Evolutionary conservation across 805 yeast genomes (phyloP).

Genomic region (Debaryomyces tyrocola): DNA sequence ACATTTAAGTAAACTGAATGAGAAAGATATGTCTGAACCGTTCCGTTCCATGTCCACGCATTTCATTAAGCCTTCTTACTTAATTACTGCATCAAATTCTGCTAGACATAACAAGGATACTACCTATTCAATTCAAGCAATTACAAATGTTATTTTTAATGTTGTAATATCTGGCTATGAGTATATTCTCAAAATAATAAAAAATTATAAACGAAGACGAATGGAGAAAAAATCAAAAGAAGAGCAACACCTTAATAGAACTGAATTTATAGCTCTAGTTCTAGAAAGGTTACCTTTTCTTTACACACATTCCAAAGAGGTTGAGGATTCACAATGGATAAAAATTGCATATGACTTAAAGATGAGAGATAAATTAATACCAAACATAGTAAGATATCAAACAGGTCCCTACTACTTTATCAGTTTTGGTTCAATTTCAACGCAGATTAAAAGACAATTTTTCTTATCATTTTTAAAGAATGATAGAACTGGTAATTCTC

Average conservation of each 20-base stretch:
- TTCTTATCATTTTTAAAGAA: conserved; percentile 8
- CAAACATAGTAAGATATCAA: conserved; percentile 14
- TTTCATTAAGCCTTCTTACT: too few species aligned
- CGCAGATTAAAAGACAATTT: conserved; percentile 14
- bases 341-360: conserved; percentile 14
- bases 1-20: too few species aligned
- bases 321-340: conserved; percentile 15
- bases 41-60: too few species aligned
- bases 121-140: not conserved
- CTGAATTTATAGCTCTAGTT: conserved; percentile 6
- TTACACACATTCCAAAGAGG: conserved; percentile 8
- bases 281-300: conserved; percentile 14
- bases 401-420: conserved; percentile 12
- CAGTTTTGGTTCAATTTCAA: conserved; percentile 16
- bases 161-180: not conserved
- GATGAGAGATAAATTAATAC: conserved; percentile 3
- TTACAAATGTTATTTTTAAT: not conserved
- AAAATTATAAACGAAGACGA: conserved; percentile 1
- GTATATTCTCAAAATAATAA: not conserved
- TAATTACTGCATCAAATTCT: too few species aligned
- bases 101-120: not conserved
- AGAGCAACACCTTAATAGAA: conserved; percentile 2
- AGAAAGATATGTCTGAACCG: too few species aligned
- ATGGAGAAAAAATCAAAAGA: not conserved
- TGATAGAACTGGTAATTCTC: conserved; percentile 1